phyloP scores from a whole-genome alignment of 495 filamentous ascomycete species.

The Aspergillus hancockii region DNA sequence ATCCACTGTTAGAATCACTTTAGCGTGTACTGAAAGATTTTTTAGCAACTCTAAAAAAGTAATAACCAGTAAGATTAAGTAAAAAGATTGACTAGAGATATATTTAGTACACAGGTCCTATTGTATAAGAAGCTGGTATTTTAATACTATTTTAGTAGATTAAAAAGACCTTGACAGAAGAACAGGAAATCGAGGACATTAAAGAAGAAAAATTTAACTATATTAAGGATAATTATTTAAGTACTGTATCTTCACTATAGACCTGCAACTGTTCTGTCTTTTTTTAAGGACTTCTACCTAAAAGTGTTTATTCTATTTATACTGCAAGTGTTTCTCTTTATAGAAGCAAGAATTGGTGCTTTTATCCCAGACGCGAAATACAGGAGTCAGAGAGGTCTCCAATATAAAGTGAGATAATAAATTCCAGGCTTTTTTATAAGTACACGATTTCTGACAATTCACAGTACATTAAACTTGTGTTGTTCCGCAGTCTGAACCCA shows the following conservation, averaged over 20 bases:
- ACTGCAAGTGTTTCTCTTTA: constrained; percentile 27
- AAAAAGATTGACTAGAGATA: constrained; percentile 4
- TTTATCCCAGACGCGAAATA: constrained; percentile 21
- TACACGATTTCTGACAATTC: background rate
- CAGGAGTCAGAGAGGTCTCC: constrained; percentile 17
- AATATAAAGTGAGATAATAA: constrained; percentile 16
- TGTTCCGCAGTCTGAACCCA: constrained; percentile 1
- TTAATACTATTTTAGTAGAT: constrained; percentile 6
- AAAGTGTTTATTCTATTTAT: constrained; percentile 22
- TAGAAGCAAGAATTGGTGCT: constrained; percentile 24
- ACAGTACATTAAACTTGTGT: constrained; percentile 18
- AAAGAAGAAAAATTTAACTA: constrained; percentile 21
- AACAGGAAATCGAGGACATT: constrained; percentile 18
- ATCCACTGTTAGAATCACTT: constrained; percentile 8
- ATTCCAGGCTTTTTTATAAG: background rate
- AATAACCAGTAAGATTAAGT: constrained; percentile 9
- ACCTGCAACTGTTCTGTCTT: constrained; percentile 17
- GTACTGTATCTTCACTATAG: constrained; percentile 21
- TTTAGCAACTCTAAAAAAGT: constrained; percentile 9
- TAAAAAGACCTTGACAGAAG: constrained; percentile 12
- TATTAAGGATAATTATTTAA: constrained; percentile 22
- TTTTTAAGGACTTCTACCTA: constrained; percentile 19
- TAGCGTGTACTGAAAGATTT: constrained; percentile 8
- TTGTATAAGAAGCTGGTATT: constrained; percentile 6
- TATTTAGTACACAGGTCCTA: constrained; percentile 6